Evolutionary conservation across 164 flowering plant species (phyloP).

Genomic region (Sedum album): DNA sequence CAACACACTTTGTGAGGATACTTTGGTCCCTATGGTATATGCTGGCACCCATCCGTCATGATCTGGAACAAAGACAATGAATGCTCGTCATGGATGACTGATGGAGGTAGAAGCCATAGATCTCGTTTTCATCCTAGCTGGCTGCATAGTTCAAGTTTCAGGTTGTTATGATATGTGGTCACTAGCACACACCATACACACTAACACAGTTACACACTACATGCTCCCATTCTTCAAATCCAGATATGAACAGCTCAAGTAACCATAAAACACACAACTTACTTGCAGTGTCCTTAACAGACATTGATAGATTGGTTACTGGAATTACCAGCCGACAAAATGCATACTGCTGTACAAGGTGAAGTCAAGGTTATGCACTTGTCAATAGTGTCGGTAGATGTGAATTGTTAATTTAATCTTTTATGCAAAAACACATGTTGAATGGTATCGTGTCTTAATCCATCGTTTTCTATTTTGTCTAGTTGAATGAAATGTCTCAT

Average conservation of each 20-base stretch:
- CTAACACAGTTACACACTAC: not conserved
- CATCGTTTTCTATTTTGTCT: not conserved
- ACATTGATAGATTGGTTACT: not conserved
- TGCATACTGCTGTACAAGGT: not conserved
- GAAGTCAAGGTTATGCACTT: not conserved
- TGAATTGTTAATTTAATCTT: not conserved
- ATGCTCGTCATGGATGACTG: not conserved
- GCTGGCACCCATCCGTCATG: not conserved
- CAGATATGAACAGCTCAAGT: not conserved
- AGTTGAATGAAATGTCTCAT: not conserved
- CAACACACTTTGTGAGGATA: too few relatives aligned
- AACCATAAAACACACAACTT: too few relatives aligned
- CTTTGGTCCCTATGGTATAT: too few relatives aligned
- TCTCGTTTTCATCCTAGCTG: constrained; percentile 1
- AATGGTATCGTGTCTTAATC: not conserved
- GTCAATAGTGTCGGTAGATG: not conserved
- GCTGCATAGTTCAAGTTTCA: not conserved
- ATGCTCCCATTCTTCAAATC: not conserved
- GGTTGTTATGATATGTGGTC: not conserved
- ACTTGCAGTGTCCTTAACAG: too few relatives aligned
- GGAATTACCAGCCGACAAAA: not conserved
- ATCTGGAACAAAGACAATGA: not conserved
- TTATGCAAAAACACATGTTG: not conserved
- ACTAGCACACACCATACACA: not conserved
- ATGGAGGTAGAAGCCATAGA: not conserved